Evolutionary conservation across 371 early-diverging fungal species (phyloP).

Genomic region (Mortierella polycephala): DNA sequence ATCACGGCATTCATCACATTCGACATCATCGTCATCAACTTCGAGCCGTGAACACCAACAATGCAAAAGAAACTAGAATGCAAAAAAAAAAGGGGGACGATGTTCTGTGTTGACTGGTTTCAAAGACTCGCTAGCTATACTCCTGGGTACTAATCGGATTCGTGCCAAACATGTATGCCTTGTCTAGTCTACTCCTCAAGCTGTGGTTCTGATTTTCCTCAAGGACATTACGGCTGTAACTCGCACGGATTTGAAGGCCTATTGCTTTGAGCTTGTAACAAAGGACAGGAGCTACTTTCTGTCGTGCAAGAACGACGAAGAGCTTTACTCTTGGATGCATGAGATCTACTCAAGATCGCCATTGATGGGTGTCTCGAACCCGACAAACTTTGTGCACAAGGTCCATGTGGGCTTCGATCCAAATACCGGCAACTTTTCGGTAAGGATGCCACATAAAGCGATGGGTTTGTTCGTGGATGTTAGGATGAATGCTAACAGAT

Average conservation of each 20-base stretch:
- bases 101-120: background rate
- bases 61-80: too few relatives aligned
- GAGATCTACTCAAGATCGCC: conserved; percentile 90
- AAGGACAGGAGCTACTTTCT: conserved; percentile 88
- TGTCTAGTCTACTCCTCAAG: conserved; percentile 72
- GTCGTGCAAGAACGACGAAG: conserved; percentile 91
- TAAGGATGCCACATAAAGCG: background rate
- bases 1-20: too few relatives aligned
- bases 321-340: conserved; percentile 96
- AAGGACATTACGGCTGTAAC: conserved; percentile 87
- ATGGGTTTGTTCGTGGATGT: too few relatives aligned
- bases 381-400: conserved; percentile 94
- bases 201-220: conserved; percentile 82
- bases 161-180: too few relatives aligned
- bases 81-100: background rate
- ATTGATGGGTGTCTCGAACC: conserved; percentile 87
- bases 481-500: too few relatives aligned
- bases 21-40: too few relatives aligned
- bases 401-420: conserved; percentile 97
- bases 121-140: too few relatives aligned
- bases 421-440: conserved; percentile 82
- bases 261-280: conserved; percentile 90
- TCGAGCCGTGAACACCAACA: too few relatives aligned
- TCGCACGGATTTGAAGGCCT: conserved; percentile 84
- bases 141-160: too few relatives aligned